Evolutionary conservation across 768 basidiomycete genomes (phyloP), one percentile per base, ranked within the genome.

Genomic region (Strobilomyces dryophilus): DNA sequence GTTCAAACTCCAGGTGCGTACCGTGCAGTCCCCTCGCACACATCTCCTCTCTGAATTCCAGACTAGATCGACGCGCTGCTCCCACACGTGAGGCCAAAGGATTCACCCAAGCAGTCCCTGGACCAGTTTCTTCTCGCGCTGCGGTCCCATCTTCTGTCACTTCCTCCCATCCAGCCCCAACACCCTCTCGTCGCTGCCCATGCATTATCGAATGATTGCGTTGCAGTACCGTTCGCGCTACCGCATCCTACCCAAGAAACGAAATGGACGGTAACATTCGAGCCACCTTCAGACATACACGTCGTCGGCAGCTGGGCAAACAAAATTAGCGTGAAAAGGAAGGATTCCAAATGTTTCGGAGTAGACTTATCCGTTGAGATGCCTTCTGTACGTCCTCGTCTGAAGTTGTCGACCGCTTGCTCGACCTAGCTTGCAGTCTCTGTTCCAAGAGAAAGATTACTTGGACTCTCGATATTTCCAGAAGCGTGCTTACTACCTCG

Each of bases 401-500:
- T 9, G 12, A 8, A 17, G 29, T 45, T 18, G 20, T n/a, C 8
- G 10, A 15, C 18, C 14, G 8, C 29, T 45, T 50, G 10, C 44
- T 48, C 47, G 53, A 52, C 48, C 49, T 45, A 14, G 15, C 31
- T 18, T 32, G 5, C 51, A 89, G 88, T 67, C 60, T 44, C 74
- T 97, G n/a, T 95, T 98, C 63, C 92, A 95, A 73, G 92, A 95
- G 63, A 99, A 98, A 66, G 95, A 98, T 65, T 91, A 92, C 58
- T 75, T 93, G 52, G 87, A 94, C 64, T 81, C 84, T 8, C 82
- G 97, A 11, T 93, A 88, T 67, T 95, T 95, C 66, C 88, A 95
- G 66, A 98, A 98, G 66, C 79, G 91, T 36, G 85, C 92, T 0
- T 93, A 88, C 66, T 99, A 92, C 70, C 79, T 98, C 18, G 87